phyloP scores from a whole-genome alignment of 2,329 filamentous ascomycete species.

The Monosporascus ibericus region DNA sequence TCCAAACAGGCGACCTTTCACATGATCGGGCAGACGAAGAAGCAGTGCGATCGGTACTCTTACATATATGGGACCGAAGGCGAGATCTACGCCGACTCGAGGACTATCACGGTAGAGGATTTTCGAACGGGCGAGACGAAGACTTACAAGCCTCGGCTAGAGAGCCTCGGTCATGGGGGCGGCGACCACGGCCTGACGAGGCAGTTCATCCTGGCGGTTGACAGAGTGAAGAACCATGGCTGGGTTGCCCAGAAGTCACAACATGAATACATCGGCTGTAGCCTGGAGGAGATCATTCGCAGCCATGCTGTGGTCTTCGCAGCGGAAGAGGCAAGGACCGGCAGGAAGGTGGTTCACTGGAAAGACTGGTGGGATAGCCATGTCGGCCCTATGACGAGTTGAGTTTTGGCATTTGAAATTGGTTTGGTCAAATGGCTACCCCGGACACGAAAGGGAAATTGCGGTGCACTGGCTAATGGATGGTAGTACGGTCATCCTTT shows the following conservation, averaged over 20 bases:
- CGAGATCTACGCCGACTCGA: conserved; percentile 80
- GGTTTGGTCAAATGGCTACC: background rate
- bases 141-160: conserved; percentile 54
- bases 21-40: conserved; percentile 87
- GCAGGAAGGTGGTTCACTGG: conserved; percentile 69
- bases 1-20: conserved; percentile 87
- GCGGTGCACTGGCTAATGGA: too few species aligned
- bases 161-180: conserved; percentile 61
- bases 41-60: conserved; percentile 79
- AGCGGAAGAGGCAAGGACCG: conserved; percentile 75
- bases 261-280: conserved; percentile 69
- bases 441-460: too few species aligned
- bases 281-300: conserved; percentile 77
- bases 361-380: conserved; percentile 64
- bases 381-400: conserved; percentile 29
- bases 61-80: conserved; percentile 81
- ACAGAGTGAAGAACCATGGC: conserved; percentile 66
- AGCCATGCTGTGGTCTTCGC: conserved; percentile 93
- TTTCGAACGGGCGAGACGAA: conserved; percentile 55
- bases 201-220: conserved; percentile 78
- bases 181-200: conserved; percentile 74
- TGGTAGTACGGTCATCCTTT: too few species aligned
- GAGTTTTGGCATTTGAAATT: background rate
- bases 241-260: conserved; percentile 68
- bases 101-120: conserved; percentile 67